Percentiles rank a stretch among this genome's conserved stretches.
Evolutionary conservation across 495 filamentous ascomycete species (phyloP).

Genomic region (Aspergillus diversus): DNA sequence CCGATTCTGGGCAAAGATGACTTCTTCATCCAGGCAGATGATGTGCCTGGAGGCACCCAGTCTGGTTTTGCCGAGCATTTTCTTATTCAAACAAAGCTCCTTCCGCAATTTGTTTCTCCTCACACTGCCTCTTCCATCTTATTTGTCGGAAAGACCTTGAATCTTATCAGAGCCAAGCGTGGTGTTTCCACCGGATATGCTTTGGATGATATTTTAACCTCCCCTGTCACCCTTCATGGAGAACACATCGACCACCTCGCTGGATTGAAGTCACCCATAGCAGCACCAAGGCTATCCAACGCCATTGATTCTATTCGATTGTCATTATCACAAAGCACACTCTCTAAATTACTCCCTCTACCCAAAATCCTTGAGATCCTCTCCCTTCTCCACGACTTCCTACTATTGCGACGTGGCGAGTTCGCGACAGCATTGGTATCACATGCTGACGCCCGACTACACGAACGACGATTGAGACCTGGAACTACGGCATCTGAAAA

Average conservation of each 20-base stretch:
- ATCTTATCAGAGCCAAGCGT: conserved; percentile 68
- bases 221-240: conserved; percentile 67
- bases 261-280: conserved; percentile 70
- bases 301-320: conserved; percentile 76
- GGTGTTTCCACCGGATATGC: conserved; percentile 36
- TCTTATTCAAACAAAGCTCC: conserved; percentile 53
- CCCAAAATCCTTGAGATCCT: conserved; percentile 76
- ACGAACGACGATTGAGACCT: conserved; percentile 47
- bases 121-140: conserved; percentile 80
- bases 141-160: conserved; percentile 87
- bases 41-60: conserved; percentile 37
- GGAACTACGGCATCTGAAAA: conserved; percentile 25
- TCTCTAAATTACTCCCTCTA: conserved; percentile 79
- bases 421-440: conserved; percentile 85
- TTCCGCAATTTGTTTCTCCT: conserved; percentile 78
- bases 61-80: conserved; percentile 49
- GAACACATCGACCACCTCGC: conserved; percentile 76
- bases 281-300: conserved; percentile 65
- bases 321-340: conserved; percentile 76
- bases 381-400: conserved; percentile 78
- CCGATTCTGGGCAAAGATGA: conserved; percentile 73
- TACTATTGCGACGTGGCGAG: conserved; percentile 84
- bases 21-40: conserved; percentile 73
- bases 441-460: conserved; percentile 77
- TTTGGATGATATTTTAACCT: conserved; percentile 47